These are phyloP conservation scores for Ogataea pilisensis DNA, from an alignment of 805 yeast genomes.

Conservation along the genomic window DNA sequence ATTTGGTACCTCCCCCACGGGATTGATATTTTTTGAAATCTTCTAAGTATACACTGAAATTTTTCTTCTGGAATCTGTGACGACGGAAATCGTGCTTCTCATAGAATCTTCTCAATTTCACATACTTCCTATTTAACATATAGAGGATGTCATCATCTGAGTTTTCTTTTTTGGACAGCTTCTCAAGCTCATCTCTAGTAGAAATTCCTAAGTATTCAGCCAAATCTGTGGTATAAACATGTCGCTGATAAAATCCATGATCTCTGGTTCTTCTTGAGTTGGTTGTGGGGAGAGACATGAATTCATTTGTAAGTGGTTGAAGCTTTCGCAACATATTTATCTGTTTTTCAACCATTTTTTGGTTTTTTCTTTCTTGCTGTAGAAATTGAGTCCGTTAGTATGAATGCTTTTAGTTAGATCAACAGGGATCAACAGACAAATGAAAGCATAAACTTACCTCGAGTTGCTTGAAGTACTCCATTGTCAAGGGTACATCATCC, in stretches of 20 bases:
- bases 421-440: no score
- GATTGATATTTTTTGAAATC: constrained; percentile 27
- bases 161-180: constrained; percentile 14
- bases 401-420: no score
- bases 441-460: no score
- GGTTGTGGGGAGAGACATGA: constrained; percentile 8
- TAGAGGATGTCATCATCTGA: constrained; percentile 25
- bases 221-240: constrained; percentile 32
- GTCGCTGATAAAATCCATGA: constrained; percentile 29
- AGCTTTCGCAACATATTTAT: constrained; percentile 11
- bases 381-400: constrained; percentile 3
- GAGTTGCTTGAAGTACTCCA: constrained; percentile 12
- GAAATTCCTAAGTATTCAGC: constrained; percentile 30
- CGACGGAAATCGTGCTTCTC: constrained; percentile 21
- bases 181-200: constrained; percentile 23
- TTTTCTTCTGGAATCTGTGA: constrained; percentile 29
- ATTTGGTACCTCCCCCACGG: constrained; percentile 20
- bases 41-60: constrained; percentile 26
- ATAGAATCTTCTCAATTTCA: constrained; percentile 24
- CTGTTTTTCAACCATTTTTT: constrained; percentile 8
- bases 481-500: constrained; percentile 11
- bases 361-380: constrained; percentile 1
- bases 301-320: constrained; percentile 19
- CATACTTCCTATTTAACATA: constrained; percentile 28
- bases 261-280: constrained; percentile 14